Evolutionary conservation across 768 basidiomycete species (phyloP).

Genomic region (Boletellus sp.): DNA sequence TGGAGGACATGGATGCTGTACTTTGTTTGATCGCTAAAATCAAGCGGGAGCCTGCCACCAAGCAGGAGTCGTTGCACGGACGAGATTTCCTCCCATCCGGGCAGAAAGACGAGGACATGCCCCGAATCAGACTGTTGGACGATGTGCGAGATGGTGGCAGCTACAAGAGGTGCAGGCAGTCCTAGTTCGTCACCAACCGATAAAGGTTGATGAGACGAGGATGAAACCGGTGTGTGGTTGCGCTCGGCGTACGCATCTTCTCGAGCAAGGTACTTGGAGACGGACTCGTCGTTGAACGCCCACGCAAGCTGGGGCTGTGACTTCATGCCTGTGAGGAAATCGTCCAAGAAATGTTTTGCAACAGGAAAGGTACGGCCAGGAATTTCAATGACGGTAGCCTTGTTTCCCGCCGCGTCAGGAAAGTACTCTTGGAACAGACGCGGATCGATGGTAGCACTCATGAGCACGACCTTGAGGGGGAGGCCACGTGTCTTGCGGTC

Average conservation of each 20-base stretch:
- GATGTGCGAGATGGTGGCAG: conserved; percentile 76
- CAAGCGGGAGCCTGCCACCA: conserved; percentile 47
- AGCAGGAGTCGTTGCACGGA: conserved; percentile 63
- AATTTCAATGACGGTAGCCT: conserved; percentile 71
- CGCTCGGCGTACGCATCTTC: conserved; percentile 39
- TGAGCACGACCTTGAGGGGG: conserved; percentile 82
- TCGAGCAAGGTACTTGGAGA: conserved; percentile 65
- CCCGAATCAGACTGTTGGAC: conserved; percentile 71
- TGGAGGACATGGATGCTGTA: conserved; percentile 81
- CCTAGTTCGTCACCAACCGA: conserved; percentile 57
- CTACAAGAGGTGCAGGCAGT: conserved; percentile 76
- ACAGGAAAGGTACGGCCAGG: conserved; percentile 95
- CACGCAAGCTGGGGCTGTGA: conserved; percentile 42
- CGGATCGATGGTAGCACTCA: conserved; percentile 96
- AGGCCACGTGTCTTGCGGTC: conserved; percentile 67
- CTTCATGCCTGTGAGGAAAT: conserved; percentile 56
- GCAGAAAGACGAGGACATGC: conserved; percentile 86
- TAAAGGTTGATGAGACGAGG: conserved; percentile 6
- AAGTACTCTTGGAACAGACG: conserved; percentile 89
- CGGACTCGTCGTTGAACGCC: conserved; percentile 69
- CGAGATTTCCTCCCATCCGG: conserved; percentile 91
- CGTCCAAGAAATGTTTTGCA: conserved; percentile 73
- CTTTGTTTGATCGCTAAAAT: conserved; percentile 55
- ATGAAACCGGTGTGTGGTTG: not conserved
- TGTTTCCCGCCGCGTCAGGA: conserved; percentile 51